Conservation (phyloP, 441 rosid species). For the Adansonia grandidieri region DNA sequence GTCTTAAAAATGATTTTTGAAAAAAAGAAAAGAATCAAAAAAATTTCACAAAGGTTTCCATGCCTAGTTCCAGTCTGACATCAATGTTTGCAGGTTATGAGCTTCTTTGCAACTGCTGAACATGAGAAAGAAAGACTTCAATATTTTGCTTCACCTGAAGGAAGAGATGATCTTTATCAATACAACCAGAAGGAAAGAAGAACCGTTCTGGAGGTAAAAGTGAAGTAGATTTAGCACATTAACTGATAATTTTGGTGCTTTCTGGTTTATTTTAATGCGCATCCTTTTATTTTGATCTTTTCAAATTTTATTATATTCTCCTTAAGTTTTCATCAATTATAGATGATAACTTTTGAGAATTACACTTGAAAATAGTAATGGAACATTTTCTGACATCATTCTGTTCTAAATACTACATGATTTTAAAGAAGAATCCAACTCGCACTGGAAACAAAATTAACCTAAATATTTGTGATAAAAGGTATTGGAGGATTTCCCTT, state of each 20-base stretch:
- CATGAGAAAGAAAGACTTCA: conserved; percentile 88
- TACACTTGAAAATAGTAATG: neutral
- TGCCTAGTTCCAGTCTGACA: neutral
- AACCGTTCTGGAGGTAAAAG: conserved; percentile 87
- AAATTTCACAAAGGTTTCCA: neutral
- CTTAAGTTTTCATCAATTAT: neutral
- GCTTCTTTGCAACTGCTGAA: conserved; percentile 77
- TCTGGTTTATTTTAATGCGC: neutral
- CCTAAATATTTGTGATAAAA: conserved; percentile 38
- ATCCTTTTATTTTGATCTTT: neutral
- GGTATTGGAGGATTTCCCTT: conserved; percentile 95
- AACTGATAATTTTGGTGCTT: conserved; percentile 14
- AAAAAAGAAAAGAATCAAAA: neutral
- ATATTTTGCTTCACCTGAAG: conserved; percentile 91
- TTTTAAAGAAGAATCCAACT: conserved; percentile 8
- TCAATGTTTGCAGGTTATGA: conserved; percentile 65
- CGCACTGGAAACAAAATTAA: conserved; percentile 9
- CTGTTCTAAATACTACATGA: neutral
- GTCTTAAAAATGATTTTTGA: neutral
- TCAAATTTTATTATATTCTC: neutral
- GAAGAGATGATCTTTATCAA: conserved; percentile 90
- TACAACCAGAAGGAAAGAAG: conserved; percentile 93
- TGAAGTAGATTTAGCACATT: conserved; percentile 18
- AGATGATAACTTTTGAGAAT: conserved; percentile 6
- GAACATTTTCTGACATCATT: neutral